Conservation (phyloP, 2,329 filamentous ascomycete genomes). For the Acrocalymma vagum region DNA sequence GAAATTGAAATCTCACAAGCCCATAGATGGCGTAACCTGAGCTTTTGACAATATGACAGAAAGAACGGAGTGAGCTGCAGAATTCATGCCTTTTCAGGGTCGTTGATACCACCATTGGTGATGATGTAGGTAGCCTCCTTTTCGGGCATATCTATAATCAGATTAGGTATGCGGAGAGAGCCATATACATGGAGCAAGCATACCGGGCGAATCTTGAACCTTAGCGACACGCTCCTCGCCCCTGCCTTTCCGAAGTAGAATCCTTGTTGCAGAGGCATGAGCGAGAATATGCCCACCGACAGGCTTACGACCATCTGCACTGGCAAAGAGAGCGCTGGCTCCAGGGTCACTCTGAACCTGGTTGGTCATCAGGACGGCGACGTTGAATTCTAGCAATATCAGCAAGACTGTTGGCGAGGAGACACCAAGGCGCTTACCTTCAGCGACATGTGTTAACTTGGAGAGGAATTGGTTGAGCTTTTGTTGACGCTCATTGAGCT, state of each 20-base stretch:
- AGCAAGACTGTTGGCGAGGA: constrained; percentile 3
- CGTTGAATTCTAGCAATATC: constrained; percentile 66
- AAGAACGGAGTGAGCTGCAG: not conserved
- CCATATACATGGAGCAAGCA: constrained; percentile 18
- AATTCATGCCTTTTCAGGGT: constrained; percentile 68
- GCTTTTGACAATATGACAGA: too few species aligned
- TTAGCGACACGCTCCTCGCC: constrained; percentile 76
- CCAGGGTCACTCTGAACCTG: constrained; percentile 77
- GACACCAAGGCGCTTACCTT: constrained; percentile 55
- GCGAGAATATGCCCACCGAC: constrained; percentile 74
- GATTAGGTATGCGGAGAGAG: too few species aligned
- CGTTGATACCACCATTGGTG: constrained; percentile 73
- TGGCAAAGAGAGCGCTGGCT: constrained; percentile 72
- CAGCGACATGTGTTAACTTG: constrained; percentile 70
- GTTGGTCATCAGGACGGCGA: constrained; percentile 68
- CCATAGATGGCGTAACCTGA: too few species aligned
- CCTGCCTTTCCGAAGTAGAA: constrained; percentile 72
- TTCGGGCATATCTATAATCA: constrained; percentile 72
- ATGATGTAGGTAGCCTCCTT: constrained; percentile 75
- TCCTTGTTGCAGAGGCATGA: constrained; percentile 72
- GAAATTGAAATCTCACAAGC: too few species aligned
- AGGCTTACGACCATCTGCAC: constrained; percentile 73
- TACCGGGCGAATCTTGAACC: constrained; percentile 72
- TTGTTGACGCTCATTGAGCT: constrained; percentile 73
- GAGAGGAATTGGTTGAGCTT: constrained; percentile 72